A percentile compares a stretch with the other conserved stretches of the same genome.
Conservation (phyloP, 768 basidiomycete species). For the Trametes gibbosa region DNA sequence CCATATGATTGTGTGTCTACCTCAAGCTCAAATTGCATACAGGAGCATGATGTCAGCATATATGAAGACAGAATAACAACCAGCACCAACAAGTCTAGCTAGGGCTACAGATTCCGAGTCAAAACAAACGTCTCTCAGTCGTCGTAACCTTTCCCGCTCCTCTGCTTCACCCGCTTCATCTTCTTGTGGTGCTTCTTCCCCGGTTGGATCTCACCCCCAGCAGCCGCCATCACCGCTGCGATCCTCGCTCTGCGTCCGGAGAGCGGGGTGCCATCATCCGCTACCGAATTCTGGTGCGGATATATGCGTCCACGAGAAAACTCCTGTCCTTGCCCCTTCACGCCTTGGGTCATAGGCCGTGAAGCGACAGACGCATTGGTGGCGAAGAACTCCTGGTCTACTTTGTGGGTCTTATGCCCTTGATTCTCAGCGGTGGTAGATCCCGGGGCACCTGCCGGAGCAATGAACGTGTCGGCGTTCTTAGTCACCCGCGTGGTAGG, state of each 20-base stretch:
- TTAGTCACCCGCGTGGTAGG: conserved; percentile 85
- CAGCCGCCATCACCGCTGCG: conserved; percentile 40
- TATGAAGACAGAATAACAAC: neutral
- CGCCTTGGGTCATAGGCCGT: conserved; percentile 64
- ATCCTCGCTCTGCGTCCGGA: conserved; percentile 41
- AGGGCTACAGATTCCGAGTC: conserved; percentile 9
- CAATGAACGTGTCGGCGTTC: conserved; percentile 79
- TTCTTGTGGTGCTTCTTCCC: conserved; percentile 89
- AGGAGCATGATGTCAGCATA: neutral
- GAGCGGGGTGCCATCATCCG: conserved; percentile 73
- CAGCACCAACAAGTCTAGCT: neutral
- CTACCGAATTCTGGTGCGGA: conserved; percentile 82
- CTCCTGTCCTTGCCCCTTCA: conserved; percentile 51
- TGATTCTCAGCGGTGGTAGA: conserved; percentile 14
- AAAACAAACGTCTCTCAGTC: conserved; percentile 24
- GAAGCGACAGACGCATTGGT: conserved; percentile 48
- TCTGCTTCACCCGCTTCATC: conserved; percentile 76
- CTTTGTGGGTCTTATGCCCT: conserved; percentile 56
- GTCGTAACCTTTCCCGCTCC: conserved; percentile 94
- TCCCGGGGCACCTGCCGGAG: conserved; percentile 36
- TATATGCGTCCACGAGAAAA: conserved; percentile 67
- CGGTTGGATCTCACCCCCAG: conserved; percentile 32
- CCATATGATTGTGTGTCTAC: too few relatives aligned
- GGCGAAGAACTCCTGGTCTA: conserved; percentile 86
- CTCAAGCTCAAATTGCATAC: too few relatives aligned